Percentiles rank a stretch among this genome's conserved stretches.
Evolutionary conservation across 2,329 filamentous ascomycete species (phyloP).

Genomic region (Diaporthe ampelina): DNA sequence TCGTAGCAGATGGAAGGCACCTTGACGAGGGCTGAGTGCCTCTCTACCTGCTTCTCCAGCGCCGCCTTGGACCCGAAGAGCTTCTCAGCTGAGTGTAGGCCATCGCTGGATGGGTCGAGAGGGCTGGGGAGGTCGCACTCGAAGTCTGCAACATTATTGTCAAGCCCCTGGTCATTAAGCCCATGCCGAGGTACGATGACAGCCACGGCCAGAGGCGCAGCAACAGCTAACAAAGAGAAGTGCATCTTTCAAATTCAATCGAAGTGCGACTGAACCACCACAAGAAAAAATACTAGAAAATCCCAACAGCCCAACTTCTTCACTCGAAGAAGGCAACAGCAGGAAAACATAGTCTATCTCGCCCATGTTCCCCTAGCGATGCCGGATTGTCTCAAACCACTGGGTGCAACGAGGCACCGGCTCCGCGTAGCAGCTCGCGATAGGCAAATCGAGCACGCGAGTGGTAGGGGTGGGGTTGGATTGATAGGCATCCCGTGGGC

Average conservation of each 20-base stretch:
- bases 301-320: not conserved
- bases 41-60: conserved; percentile 57
- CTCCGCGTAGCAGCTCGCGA: not conserved
- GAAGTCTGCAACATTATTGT: conserved; percentile 29
- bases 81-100: conserved; percentile 38
- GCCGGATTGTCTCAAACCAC: not conserved
- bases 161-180: conserved; percentile 4
- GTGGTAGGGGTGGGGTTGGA: conserved; percentile 1
- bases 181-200: conserved; percentile 32
- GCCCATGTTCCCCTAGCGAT: not conserved
- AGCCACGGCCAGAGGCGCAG: conserved; percentile 36
- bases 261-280: not conserved
- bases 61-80: conserved; percentile 47
- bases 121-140: conserved; percentile 38
- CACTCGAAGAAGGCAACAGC: conserved; percentile 7
- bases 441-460: conserved; percentile 18
- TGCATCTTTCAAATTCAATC: conserved; percentile 34
- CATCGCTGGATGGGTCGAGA: conserved; percentile 40
- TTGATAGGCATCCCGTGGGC: conserved; percentile 22
- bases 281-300: not conserved
- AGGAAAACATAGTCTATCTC: not conserved
- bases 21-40: conserved; percentile 68
- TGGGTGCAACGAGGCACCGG: not conserved
- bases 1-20: conserved; percentile 70
- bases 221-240: conserved; percentile 24